These are phyloP conservation scores for Myochromella boudieri DNA, from an alignment of 768 basidiomycete genomes.

Conservation along the genomic window DNA sequence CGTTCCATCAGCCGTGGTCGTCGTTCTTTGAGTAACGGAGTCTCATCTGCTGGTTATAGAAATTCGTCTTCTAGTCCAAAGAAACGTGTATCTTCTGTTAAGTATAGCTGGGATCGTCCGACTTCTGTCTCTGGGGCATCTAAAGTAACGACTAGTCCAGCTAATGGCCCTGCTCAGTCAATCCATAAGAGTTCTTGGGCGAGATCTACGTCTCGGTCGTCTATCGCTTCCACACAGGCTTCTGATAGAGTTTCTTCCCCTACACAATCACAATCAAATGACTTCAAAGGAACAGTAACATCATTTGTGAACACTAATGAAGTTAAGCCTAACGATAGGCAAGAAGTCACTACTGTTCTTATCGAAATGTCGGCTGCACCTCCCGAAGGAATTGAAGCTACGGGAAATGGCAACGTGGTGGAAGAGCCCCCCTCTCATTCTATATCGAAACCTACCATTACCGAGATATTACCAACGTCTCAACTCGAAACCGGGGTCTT, in stretches of 20 bases:
- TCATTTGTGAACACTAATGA: not conserved
- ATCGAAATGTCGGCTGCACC: constrained; percentile 2
- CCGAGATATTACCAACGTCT: not conserved
- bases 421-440: too few species aligned
- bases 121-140: constrained; percentile 5
- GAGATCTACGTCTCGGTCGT: constrained; percentile 54
- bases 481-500: not conserved
- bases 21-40: constrained; percentile 7
- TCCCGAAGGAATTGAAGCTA: not conserved
- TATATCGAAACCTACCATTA: too few species aligned
- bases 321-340: not conserved
- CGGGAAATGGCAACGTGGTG: not conserved
- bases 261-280: not conserved
- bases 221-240: constrained; percentile 51
- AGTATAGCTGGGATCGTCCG: constrained; percentile 18
- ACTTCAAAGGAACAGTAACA: not conserved
- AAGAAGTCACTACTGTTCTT: not conserved
- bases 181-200: constrained; percentile 35
- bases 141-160: constrained; percentile 2
- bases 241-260: constrained; percentile 37
- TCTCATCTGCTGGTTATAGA: not conserved
- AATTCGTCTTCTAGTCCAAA: constrained; percentile 6
- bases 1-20: constrained; percentile 12
- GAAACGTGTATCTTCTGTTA: constrained; percentile 10
- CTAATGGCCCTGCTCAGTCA: constrained; percentile 23